A percentile compares a stretch with the other conserved stretches of the same genome.
These are phyloP conservation scores for Kluyveromyces lactis DNA, from an alignment of 805 yeast species.

Conservation along the genomic window DNA sequence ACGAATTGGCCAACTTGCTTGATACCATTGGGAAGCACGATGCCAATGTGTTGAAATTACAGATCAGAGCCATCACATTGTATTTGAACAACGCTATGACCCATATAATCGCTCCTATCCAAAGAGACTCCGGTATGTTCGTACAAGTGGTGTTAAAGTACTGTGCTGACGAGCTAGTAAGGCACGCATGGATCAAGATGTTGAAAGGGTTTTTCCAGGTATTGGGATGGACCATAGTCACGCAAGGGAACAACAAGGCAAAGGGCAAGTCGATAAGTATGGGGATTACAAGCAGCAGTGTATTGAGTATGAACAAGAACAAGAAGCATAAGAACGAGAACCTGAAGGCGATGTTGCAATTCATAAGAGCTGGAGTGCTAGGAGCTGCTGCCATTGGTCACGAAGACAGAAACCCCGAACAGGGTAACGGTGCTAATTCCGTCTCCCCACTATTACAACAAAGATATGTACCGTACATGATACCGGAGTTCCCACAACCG, in stretches of 20 bases:
- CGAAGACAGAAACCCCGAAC: too few relatives aligned
- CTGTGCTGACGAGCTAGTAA: slow-evolving; percentile 47
- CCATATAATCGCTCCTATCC: slow-evolving; percentile 69
- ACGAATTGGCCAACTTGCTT: slow-evolving; percentile 41
- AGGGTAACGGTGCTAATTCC: too few relatives aligned
- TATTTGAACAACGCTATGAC: slow-evolving; percentile 90
- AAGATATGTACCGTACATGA: slow-evolving; percentile 31
- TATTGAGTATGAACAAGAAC: slow-evolving; percentile 9
- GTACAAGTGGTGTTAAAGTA: slow-evolving; percentile 49
- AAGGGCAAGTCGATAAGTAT: slow-evolving; percentile 20
- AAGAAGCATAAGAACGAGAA: slow-evolving; percentile 22
- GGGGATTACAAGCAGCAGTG: slow-evolving; percentile 9
- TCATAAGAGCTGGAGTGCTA: slow-evolving; percentile 27
- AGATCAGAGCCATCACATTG: slow-evolving; percentile 52
- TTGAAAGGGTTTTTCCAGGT: slow-evolving; percentile 59
- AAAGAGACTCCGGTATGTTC: slow-evolving; percentile 67
- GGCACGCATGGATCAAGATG: slow-evolving; percentile 61
- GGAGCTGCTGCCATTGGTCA: neutral
- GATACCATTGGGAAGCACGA: slow-evolving; percentile 40
- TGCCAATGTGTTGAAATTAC: slow-evolving; percentile 50
- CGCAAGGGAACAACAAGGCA: slow-evolving; percentile 13
- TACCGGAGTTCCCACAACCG: slow-evolving; percentile 53
- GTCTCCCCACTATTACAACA: neutral
- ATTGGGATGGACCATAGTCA: slow-evolving; percentile 56
- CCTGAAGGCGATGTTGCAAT: slow-evolving; percentile 32